Conservation (phyloP, 345 rosid genomes). For the Diplotaxis tenuifolia region DNA sequence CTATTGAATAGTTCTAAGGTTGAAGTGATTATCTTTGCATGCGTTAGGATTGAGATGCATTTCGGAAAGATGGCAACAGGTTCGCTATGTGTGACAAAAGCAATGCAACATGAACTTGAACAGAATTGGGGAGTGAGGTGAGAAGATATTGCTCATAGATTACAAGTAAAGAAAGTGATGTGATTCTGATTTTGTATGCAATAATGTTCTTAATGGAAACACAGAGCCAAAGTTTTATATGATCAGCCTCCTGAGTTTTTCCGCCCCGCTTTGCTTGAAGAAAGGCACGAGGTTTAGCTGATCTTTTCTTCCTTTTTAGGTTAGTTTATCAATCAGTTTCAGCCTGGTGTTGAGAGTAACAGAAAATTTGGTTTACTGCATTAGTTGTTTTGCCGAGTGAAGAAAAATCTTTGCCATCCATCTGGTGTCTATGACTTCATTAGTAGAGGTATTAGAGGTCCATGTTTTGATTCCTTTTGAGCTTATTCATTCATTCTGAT, state of each 20-base stretch:
- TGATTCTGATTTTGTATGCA: neutral
- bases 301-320: constrained; percentile 12
- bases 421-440: constrained; percentile 57
- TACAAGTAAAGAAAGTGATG: neutral
- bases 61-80: constrained; percentile 88
- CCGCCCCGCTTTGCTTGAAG: constrained; percentile 65
- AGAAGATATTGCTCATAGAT: constrained; percentile 38
- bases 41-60: constrained; percentile 70
- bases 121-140: constrained; percentile 97
- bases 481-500: constrained; percentile 9
- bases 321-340: neutral
- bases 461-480: constrained; percentile 17
- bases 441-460: constrained; percentile 48
- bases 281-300: constrained; percentile 68
- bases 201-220: constrained; percentile 16
- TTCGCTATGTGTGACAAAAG: constrained; percentile 81
- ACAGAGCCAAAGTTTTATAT: constrained; percentile 77
- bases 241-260: constrained; percentile 99
- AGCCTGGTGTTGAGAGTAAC: neutral
- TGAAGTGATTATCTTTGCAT: neutral
- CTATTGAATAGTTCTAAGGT: neutral
- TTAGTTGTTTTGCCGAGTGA: constrained; percentile 83
- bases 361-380: constrained; percentile 14
- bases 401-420: constrained; percentile 51
- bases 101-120: constrained; percentile 96